These are phyloP conservation scores for Bacidia rubella DNA, from an alignment of 495 filamentous ascomycete genomes.

Conservation along the genomic window DNA sequence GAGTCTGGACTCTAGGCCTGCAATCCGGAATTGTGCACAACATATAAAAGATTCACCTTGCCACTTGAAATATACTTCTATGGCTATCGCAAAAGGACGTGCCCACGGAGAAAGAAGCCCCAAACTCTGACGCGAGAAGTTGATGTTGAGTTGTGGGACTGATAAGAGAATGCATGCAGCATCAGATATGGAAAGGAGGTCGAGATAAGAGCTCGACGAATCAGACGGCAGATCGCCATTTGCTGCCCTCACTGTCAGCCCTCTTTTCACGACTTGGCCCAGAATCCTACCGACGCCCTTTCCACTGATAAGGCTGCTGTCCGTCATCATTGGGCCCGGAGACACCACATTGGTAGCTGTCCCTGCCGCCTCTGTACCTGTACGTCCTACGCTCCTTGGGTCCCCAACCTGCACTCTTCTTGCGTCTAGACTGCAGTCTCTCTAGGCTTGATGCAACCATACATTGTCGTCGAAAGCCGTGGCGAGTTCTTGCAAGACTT, in stretches of 20 bases:
- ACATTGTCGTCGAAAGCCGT: too few species aligned
- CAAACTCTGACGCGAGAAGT: too few species aligned
- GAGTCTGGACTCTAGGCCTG: neutral
- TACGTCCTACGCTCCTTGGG: too few species aligned
- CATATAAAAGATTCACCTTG: too few species aligned
- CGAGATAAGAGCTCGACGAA: neutral
- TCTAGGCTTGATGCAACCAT: too few species aligned
- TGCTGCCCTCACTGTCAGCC: neutral
- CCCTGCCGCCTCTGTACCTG: too few species aligned
- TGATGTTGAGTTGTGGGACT: neutral
- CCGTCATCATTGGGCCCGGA: neutral
- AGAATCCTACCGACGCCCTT: neutral
- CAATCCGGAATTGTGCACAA: too few species aligned
- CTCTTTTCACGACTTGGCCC: neutral
- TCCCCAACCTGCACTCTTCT: too few species aligned
- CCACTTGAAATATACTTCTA: too few species aligned
- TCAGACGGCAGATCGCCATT: neutral
- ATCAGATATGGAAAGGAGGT: neutral
- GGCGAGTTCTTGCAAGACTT: too few species aligned
- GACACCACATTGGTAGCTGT: neutral
- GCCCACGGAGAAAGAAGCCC: neutral
- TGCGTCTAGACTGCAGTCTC: too few species aligned
- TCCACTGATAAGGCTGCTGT: neutral
- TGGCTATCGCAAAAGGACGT: neutral
- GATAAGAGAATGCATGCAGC: neutral